Percentiles rank a stretch among this genome's conserved stretches.
phyloP scores from a whole-genome alignment of 495 filamentous ascomycete species.

The Hyaloscypha hepaticicola region DNA sequence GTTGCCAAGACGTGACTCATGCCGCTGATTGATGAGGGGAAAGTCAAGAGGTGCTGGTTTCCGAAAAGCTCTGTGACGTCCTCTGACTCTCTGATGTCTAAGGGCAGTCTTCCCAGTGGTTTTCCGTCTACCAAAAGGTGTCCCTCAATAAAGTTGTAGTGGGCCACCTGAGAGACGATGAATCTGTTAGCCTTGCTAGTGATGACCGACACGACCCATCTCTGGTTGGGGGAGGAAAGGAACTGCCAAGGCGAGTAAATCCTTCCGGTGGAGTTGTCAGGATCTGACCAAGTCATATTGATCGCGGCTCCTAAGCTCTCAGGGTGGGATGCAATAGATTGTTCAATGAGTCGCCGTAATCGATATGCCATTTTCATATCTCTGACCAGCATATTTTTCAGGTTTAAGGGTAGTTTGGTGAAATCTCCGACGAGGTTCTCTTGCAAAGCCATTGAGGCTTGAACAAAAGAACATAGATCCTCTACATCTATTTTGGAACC shows the following conservation, averaged over 20 bases:
- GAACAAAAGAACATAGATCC: slow-evolving; percentile 34
- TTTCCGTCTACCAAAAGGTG: slow-evolving; percentile 48
- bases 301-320: slow-evolving; percentile 5
- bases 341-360: slow-evolving; percentile 21
- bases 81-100: slow-evolving; percentile 36
- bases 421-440: slow-evolving; percentile 31
- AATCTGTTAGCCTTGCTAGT: slow-evolving; percentile 27
- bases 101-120: slow-evolving; percentile 47
- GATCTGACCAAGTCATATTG: slow-evolving; percentile 5
- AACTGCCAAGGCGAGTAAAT: slow-evolving; percentile 27
- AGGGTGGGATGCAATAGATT: slow-evolving; percentile 21
- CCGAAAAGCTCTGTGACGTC: slow-evolving; percentile 49
- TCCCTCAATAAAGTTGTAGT: slow-evolving; percentile 49
- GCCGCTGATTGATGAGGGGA: slow-evolving; percentile 43
- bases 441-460: slow-evolving; percentile 30
- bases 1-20: slow-evolving; percentile 46
- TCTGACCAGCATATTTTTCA: slow-evolving; percentile 28
- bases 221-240: slow-evolving; percentile 33
- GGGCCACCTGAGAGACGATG: slow-evolving; percentile 26
- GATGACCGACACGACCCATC: slow-evolving; percentile 19
- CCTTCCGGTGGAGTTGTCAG: not conserved
- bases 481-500: not conserved
- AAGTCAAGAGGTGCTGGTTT: slow-evolving; percentile 44
- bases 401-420: slow-evolving; percentile 10
- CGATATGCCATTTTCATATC: slow-evolving; percentile 32